Evolutionary conservation across 345 rosid genomes (phyloP).

Genomic region (Citrus sinensis): DNA sequence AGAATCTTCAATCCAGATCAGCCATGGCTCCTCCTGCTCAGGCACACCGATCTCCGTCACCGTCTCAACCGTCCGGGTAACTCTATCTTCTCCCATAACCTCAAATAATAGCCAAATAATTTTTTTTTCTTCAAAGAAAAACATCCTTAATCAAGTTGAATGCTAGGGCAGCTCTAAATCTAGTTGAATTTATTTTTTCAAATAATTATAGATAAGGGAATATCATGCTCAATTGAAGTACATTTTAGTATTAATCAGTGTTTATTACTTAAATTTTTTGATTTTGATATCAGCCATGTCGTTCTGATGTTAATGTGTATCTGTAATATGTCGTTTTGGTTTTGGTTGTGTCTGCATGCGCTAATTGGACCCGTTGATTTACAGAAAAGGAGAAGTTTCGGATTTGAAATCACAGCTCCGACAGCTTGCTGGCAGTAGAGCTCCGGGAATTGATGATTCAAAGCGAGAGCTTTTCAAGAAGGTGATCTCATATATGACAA

Average conservation of each 20-base stretch:
- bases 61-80: slow-evolving; percentile 99
- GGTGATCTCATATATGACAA: slow-evolving; percentile 90
- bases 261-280: not conserved
- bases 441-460: slow-evolving; percentile 92
- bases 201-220: not conserved
- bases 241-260: not conserved
- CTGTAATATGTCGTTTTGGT: not conserved
- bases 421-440: slow-evolving; percentile 94
- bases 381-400: slow-evolving; percentile 91
- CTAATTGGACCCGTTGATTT: not conserved
- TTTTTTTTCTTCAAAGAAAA: not conserved
- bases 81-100: slow-evolving; percentile 4
- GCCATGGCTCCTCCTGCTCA: slow-evolving; percentile 86
- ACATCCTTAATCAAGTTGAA: not conserved
- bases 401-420: slow-evolving; percentile 94
- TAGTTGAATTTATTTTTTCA: not conserved
- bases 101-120: not conserved
- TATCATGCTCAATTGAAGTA: not conserved
- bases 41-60: slow-evolving; percentile 79
- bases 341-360: not conserved
- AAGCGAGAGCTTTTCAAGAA: slow-evolving; percentile 94
- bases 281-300: not conserved
- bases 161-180: not conserved
- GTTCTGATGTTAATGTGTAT: not conserved
- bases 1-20: slow-evolving; percentile 3